phyloP scores from a whole-genome alignment of 2,329 filamentous ascomycete genomes.

The Penicillium sp. region DNA sequence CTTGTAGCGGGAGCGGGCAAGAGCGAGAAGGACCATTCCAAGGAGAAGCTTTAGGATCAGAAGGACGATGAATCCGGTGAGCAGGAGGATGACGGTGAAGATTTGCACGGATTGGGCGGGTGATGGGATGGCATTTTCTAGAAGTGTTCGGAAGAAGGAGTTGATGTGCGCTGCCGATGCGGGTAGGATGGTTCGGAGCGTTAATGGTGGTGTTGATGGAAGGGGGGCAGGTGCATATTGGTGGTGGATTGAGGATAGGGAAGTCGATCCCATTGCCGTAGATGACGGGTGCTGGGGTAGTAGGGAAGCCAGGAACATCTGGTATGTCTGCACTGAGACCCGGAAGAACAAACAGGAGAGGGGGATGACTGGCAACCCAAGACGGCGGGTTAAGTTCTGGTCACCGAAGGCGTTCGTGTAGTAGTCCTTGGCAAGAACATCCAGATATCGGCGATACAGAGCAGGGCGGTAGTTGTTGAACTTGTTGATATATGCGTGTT shows the following conservation, averaged over 20 bases:
- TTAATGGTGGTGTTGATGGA: constrained; percentile 61
- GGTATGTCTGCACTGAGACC: constrained; percentile 89
- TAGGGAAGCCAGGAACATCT: constrained; percentile 92
- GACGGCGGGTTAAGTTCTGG: constrained; percentile 79
- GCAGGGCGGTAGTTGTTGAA: constrained; percentile 95
- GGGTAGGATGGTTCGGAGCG: constrained; percentile 49
- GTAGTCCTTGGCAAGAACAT: constrained; percentile 95
- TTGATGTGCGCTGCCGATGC: constrained; percentile 50
- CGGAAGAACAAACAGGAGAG: constrained; percentile 91
- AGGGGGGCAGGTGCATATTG: constrained; percentile 56
- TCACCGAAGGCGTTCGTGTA: constrained; percentile 93
- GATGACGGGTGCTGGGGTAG: constrained; percentile 63
- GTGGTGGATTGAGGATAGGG: constrained; percentile 42
- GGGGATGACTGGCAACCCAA: constrained; percentile 86
- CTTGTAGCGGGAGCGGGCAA: constrained; percentile 71
- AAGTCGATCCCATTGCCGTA: constrained; percentile 32
- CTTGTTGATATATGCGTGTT: constrained; percentile 96
- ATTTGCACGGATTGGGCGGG: constrained; percentile 41
- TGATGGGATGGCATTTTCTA: constrained; percentile 42
- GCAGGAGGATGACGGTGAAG: constrained; percentile 73
- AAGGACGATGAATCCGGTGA: constrained; percentile 77
- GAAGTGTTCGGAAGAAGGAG: constrained; percentile 35
- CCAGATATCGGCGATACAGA: constrained; percentile 83
- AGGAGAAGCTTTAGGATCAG: constrained; percentile 79
- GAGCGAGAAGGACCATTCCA: constrained; percentile 79